These are phyloP conservation scores for Colletotrichum liriopes DNA, from an alignment of 2,329 filamentous ascomycete genomes.

Conservation along the genomic window DNA sequence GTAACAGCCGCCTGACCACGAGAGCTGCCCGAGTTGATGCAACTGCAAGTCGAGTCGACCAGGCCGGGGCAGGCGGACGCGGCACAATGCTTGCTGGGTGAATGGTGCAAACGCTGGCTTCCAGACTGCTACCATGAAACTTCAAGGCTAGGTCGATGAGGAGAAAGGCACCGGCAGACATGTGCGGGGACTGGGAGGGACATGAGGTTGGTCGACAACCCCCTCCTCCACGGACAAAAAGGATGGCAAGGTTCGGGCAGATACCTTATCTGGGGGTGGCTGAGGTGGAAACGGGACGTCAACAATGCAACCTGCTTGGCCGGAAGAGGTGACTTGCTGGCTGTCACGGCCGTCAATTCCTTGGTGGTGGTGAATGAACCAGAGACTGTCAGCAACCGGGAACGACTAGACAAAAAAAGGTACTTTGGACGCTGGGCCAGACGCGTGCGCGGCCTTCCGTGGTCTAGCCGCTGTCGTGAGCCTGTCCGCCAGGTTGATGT, in stretches of 20 bases:
- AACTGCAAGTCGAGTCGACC: background rate
- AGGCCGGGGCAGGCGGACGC: background rate
- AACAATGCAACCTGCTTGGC: background rate
- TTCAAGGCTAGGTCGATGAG: background rate
- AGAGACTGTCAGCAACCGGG: slow-evolving; percentile 22
- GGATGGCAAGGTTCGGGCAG: background rate
- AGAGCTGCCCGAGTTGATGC: slow-evolving; percentile 2
- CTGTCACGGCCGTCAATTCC: background rate
- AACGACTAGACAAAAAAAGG: background rate
- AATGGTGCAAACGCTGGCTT: background rate
- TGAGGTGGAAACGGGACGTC: background rate
- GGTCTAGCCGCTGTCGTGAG: background rate
- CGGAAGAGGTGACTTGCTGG: background rate
- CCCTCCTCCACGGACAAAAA: background rate
- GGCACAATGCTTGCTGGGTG: background rate
- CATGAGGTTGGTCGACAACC: background rate
- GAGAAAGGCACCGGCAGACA: background rate
- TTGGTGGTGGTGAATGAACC: slow-evolving; percentile 25
- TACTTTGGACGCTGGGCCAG: background rate
- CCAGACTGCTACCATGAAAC: background rate
- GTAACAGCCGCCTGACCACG: slow-evolving; percentile 10
- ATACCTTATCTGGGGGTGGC: slow-evolving; percentile 12
- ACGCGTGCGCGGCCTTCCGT: background rate
- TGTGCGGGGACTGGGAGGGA: background rate
- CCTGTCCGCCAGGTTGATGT: background rate